These are phyloP conservation scores for Lentinula edodes DNA, from an alignment of 768 basidiomycete genomes.

Conservation along the genomic window DNA sequence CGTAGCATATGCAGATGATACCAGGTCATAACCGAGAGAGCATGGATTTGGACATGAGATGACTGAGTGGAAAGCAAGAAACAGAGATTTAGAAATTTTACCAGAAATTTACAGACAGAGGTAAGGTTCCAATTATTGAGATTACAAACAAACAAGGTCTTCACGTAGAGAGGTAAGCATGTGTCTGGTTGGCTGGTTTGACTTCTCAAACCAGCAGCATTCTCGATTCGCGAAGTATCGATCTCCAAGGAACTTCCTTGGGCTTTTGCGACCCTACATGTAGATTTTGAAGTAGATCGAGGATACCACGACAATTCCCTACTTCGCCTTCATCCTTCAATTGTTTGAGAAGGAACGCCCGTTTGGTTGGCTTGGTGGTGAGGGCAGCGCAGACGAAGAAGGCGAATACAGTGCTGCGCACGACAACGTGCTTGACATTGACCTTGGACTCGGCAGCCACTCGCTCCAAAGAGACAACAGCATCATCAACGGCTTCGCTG, in stretches of 20 bases:
- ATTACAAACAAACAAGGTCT: background rate
- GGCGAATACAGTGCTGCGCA: conserved; percentile 74
- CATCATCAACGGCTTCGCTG: conserved; percentile 43
- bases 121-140: background rate
- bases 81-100: background rate
- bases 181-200: too few species aligned
- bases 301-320: conserved; percentile 62
- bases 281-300: conserved; percentile 36
- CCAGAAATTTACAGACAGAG: background rate
- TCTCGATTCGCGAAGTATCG: conserved; percentile 40
- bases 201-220: conserved; percentile 53
- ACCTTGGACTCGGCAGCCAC: conserved; percentile 27
- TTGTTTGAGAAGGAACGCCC: conserved; percentile 34
- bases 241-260: conserved; percentile 54
- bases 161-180: background rate
- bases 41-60: background rate
- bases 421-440: conserved; percentile 43
- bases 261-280: background rate
- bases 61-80: background rate
- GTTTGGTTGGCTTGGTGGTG: conserved; percentile 44
- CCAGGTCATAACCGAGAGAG: background rate
- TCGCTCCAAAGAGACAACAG: conserved; percentile 39
- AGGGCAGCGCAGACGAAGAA: conserved; percentile 72
- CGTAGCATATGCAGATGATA: background rate
- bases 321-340: conserved; percentile 49